Percentiles rank a stretch among this genome's conserved stretches.
Evolutionary conservation across 2,329 filamentous ascomycete genomes (phyloP).

Genomic region (Penicillium freii): DNA sequence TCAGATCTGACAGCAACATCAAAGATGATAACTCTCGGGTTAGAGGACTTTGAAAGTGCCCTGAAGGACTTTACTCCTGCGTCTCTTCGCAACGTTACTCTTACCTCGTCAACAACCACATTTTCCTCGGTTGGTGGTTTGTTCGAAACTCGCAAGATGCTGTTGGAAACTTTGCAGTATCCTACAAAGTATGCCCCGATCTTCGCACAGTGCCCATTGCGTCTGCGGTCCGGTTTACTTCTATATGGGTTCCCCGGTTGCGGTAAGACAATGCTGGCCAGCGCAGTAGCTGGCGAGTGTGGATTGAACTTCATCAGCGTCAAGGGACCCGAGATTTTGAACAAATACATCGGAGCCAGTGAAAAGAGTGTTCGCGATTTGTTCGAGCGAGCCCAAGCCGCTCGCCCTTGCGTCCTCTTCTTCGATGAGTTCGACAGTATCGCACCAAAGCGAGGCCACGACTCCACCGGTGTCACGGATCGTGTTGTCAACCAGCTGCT

Average conservation of each 20-base stretch:
- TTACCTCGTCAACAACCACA: conserved; percentile 89
- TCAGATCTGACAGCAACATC: conserved; percentile 51
- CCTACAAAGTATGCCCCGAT: conserved; percentile 98
- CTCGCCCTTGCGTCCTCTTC: conserved; percentile 90
- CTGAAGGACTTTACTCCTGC: conserved; percentile 92
- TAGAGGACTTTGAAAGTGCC: conserved; percentile 77
- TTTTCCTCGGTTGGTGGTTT: conserved; percentile 92
- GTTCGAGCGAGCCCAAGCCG: conserved; percentile 85
- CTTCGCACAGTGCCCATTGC: conserved; percentile 90
- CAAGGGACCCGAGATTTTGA: conserved; percentile 95
- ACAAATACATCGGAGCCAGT: conserved; percentile 98
- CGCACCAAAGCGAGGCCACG: conserved; percentile 93
- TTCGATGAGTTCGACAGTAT: conserved; percentile 99
- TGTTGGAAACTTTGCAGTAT: conserved; percentile 93
- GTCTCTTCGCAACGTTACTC: conserved; percentile 86
- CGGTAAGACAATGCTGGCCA: conserved; percentile 92
- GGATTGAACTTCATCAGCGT: conserved; percentile 98
- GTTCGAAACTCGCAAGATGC: conserved; percentile 78
- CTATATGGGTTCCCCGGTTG: conserved; percentile 95
- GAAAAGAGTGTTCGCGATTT: conserved; percentile 95
- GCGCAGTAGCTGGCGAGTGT: conserved; percentile 95
- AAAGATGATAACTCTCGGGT: conserved; percentile 62
- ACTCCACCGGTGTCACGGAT: conserved; percentile 97
- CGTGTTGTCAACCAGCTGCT: conserved; percentile 96
- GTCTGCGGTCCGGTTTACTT: conserved; percentile 87